Base-by-base conservation (phyloP, 2,329 filamentous ascomycete genomes). In the Neonectria neomacrospora region DNA sequence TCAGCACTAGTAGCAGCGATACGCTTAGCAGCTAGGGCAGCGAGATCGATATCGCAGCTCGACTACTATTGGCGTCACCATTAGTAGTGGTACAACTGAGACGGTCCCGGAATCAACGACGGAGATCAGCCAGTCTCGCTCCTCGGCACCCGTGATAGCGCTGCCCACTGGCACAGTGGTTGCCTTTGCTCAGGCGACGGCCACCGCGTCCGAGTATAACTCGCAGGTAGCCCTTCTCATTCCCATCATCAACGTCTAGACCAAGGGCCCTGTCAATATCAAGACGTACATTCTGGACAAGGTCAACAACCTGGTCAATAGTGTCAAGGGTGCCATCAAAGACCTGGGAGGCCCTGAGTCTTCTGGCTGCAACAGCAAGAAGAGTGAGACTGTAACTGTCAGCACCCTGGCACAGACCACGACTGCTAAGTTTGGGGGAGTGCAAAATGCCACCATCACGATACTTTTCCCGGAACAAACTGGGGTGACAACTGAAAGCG, bases 291-390 rank as follows among this genome's bases (percentile, higher is more conserved):
- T 60, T 0, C n/a, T 65, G 50, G 57, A 63, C 44, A 45, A 63
- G 37, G 58, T 64, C 5, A 64, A 63, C 16, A 64, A 54, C 42
- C 6, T 65, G n/a, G 53, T 65, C 14, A 54, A 65, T 4, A 50
- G 50, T 9, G 37, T 65, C 44, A 65, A 59, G 54, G 60, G 30
- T 0, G 44, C 60, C 11, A 63, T 63, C 1, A 65, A 51, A 16
- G 45, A 59, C 2, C 53, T 64, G 2, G 62, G 63, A 14, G 60
- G 60, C 5, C 41, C 26, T 23, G 23, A 47, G 18, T 34, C 60
- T 28, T 44, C 50, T 22, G 54, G 37, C 7, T 65, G 62, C 16
- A 50, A 54, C 2, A 37, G 44, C 12, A 65, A 65, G 54, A 54
- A 59, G 23, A 10, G 39, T 6, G 23, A 64, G 41, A 62, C 58